Conservation (phyloP, 352 stramenopile species). For the Pythium insidiosum region DNA sequence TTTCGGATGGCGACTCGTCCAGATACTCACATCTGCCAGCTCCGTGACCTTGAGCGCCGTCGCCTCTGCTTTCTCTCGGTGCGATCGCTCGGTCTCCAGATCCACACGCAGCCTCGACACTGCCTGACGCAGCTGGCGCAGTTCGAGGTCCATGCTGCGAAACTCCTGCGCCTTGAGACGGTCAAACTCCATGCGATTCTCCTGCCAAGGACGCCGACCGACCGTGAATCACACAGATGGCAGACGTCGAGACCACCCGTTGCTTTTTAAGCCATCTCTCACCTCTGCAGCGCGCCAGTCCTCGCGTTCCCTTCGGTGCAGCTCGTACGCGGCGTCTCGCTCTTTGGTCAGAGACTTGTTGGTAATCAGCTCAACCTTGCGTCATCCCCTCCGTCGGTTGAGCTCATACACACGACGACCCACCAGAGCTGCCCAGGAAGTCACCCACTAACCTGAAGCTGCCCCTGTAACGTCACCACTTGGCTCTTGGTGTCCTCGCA, state of each 20-base stretch:
- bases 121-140: constrained; percentile 32
- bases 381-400: neutral
- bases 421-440: no score
- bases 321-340: constrained; percentile 28
- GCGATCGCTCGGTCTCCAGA: constrained; percentile 32
- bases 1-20: no score
- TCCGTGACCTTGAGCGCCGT: constrained; percentile 22
- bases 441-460: constrained; percentile 60
- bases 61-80: constrained; percentile 33
- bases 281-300: constrained; percentile 39
- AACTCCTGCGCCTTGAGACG: constrained; percentile 35
- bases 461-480: constrained; percentile 31
- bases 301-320: constrained; percentile 26
- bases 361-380: constrained; percentile 38
- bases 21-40: constrained; percentile 25
- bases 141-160: constrained; percentile 39
- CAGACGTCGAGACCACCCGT: no score
- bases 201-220: neutral
- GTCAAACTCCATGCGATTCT: constrained; percentile 13
- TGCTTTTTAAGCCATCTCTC: no score
- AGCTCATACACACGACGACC: no score
- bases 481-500: constrained; percentile 26
- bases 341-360: constrained; percentile 35
- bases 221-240: no score
- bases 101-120: constrained; percentile 34